phyloP scores from a whole-genome alignment of 2,329 filamentous ascomycete genomes.

The Aspergillus sp. region DNA sequence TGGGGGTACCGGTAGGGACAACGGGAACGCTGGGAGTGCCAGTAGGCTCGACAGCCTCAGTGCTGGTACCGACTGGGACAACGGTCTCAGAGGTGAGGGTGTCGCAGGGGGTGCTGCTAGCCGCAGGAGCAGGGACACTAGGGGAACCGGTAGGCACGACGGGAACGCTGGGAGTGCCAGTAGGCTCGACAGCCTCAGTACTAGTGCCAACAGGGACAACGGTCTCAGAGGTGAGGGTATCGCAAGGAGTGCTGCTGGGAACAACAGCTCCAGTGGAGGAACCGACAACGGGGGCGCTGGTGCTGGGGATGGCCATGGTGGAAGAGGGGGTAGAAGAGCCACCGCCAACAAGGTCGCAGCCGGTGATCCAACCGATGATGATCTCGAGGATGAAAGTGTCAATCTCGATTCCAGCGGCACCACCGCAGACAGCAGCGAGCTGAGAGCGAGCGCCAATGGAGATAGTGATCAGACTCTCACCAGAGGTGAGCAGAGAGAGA shows the following conservation, averaged over 20 bases:
- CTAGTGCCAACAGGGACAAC: slow-evolving; percentile 12
- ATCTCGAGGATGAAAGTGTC: slow-evolving; percentile 50
- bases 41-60: slow-evolving; percentile 10
- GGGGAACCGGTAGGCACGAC: slow-evolving; percentile 3
- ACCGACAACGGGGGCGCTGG: slow-evolving; percentile 9
- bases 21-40: slow-evolving; percentile 5
- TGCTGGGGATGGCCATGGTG: slow-evolving; percentile 17
- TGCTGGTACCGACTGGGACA: neutral
- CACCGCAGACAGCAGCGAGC: slow-evolving; percentile 35
- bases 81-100: slow-evolving; percentile 16
- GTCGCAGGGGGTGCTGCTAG: slow-evolving; percentile 17
- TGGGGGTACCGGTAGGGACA: slow-evolving; percentile 2
- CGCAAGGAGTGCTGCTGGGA: slow-evolving; percentile 18
- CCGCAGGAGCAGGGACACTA: slow-evolving; percentile 10
- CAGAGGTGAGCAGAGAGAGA: slow-evolving; percentile 28
- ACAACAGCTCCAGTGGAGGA: slow-evolving; percentile 9
- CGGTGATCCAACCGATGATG: slow-evolving; percentile 43
- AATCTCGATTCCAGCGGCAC: slow-evolving; percentile 46
- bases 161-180: slow-evolving; percentile 5
- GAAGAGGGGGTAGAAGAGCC: slow-evolving; percentile 11
- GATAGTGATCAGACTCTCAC: slow-evolving; percentile 31
- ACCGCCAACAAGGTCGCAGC: slow-evolving; percentile 26
- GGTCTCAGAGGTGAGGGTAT: slow-evolving; percentile 13
- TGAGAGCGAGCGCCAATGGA: slow-evolving; percentile 33
- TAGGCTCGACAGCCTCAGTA: slow-evolving; percentile 7